These are phyloP conservation scores for Hirsutella thompsonii DNA, from an alignment of 2,329 filamentous ascomycete species.

Conservation along the genomic window DNA sequence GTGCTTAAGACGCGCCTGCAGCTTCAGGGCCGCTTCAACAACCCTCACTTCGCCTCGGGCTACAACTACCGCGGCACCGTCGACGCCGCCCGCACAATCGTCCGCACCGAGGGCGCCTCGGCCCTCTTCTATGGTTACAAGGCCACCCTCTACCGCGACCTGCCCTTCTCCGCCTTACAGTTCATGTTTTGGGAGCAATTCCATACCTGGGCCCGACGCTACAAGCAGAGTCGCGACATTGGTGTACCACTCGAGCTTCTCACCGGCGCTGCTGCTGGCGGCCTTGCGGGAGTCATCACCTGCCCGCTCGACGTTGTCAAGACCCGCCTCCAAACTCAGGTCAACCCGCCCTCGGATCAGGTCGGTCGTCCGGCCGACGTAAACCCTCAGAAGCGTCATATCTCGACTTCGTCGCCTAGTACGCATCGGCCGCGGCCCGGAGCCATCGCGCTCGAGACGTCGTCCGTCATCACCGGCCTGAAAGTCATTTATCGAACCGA, in stretches of 20 bases:
- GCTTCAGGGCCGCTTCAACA: constrained; percentile 88
- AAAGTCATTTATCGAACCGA: constrained; percentile 83
- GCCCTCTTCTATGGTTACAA: constrained; percentile 97
- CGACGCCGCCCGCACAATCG: constrained; percentile 77
- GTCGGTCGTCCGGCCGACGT: constrained; percentile 16
- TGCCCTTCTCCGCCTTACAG: constrained; percentile 91
- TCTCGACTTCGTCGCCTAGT: constrained; percentile 82
- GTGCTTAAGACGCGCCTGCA: constrained; percentile 96
- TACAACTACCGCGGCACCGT: constrained; percentile 88
- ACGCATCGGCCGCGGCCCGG: constrained; percentile 71
- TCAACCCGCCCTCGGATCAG: constrained; percentile 29
- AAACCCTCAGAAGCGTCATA: constrained; percentile 51
- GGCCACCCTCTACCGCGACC: constrained; percentile 83
- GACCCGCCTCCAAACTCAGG: constrained; percentile 88
- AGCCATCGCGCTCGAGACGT: constrained; percentile 71
- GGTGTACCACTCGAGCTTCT: constrained; percentile 75
- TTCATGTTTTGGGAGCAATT: constrained; percentile 98
- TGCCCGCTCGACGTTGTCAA: constrained; percentile 97
- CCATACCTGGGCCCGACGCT: constrained; percentile 66
- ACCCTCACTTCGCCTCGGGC: constrained; percentile 82
- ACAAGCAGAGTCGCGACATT: constrained; percentile 71
- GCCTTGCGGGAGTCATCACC: constrained; percentile 85
- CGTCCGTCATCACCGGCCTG: constrained; percentile 74
- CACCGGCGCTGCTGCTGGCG: constrained; percentile 81
- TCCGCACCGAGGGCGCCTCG: constrained; percentile 65